A percentile compares a stretch with the other conserved stretches of the same genome.
Evolutionary conservation across 768 basidiomycete species (phyloP).

Genomic region (Kwoniella dejecticola): DNA sequence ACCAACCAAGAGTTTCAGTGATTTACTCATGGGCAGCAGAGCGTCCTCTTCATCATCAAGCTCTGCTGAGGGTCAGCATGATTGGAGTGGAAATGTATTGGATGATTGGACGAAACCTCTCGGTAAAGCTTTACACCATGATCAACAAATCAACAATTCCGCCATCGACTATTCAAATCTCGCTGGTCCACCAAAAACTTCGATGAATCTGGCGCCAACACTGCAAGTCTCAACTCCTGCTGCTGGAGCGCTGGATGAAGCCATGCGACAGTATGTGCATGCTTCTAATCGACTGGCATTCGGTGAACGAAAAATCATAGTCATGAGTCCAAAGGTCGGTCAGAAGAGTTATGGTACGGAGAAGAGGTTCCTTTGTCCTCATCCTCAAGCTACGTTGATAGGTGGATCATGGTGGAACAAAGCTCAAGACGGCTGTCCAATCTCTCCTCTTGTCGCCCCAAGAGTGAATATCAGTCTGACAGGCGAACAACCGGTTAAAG

Average conservation of each 20-base stretch:
- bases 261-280: constrained; percentile 67
- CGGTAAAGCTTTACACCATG: constrained; percentile 6
- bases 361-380: constrained; percentile 91
- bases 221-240: constrained; percentile 10
- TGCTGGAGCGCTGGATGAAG: constrained; percentile 12
- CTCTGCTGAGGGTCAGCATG: constrained; percentile 34
- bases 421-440: constrained; percentile 65
- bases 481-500: constrained; percentile 82
- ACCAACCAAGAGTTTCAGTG: constrained; percentile 32
- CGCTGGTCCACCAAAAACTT: constrained; percentile 9
- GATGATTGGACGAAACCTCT: constrained; percentile 28
- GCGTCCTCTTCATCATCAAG: constrained; percentile 41
- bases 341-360: constrained; percentile 97
- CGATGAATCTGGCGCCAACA: neutral
- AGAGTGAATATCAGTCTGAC: constrained; percentile 86
- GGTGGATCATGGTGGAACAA: constrained; percentile 92
- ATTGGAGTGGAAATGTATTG: constrained; percentile 25
- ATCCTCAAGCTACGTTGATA: constrained; percentile 89
- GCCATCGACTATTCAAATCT: constrained; percentile 4
- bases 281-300: constrained; percentile 82
- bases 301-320: constrained; percentile 90
- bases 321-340: constrained; percentile 97
- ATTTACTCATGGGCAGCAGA: constrained; percentile 36
- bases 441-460: constrained; percentile 61
- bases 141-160: neutral